Evolutionary conservation across 2,329 filamentous ascomycete species (phyloP).

Genomic region (Anisogramma anomala): DNA sequence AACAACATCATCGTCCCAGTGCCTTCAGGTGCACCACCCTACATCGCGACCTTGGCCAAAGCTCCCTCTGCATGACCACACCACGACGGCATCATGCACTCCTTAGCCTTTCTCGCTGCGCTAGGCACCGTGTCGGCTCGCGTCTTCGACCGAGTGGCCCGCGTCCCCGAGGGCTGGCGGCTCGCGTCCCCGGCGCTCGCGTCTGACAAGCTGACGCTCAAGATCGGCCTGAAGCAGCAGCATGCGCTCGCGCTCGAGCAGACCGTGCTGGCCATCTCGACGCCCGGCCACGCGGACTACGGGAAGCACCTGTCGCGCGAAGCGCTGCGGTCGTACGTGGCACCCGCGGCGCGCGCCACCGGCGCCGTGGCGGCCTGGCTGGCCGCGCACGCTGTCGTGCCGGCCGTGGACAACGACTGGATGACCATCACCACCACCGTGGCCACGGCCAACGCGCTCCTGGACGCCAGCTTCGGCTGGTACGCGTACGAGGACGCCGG

Average conservation of each 20-base stretch:
- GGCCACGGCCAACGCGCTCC: conserved; percentile 39
- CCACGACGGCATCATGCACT: conserved; percentile 14
- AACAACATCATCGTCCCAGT: too few relatives aligned
- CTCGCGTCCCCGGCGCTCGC: conserved; percentile 24
- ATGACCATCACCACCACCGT: conserved; percentile 45
- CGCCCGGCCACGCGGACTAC: conserved; percentile 46
- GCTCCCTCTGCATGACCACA: too few relatives aligned
- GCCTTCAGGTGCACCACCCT: too few relatives aligned
- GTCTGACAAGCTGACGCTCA: conserved; percentile 33
- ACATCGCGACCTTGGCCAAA: too few relatives aligned
- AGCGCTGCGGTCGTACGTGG: conserved; percentile 42
- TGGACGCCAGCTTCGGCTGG: conserved; percentile 45
- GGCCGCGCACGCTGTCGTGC: conserved; percentile 32
- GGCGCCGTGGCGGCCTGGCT: conserved; percentile 45
- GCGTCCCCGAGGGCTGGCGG: conserved; percentile 28
- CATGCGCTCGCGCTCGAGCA: conserved; percentile 42
- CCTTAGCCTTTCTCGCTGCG: conserved; percentile 17
- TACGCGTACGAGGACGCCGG: conserved; percentile 33
- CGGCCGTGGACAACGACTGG: conserved; percentile 45
- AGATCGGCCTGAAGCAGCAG: conserved; percentile 37
- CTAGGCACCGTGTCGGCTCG: conserved; percentile 20
- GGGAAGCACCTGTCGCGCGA: conserved; percentile 51
- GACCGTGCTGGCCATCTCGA: conserved; percentile 48
- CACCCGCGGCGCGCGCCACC: conserved; percentile 36
- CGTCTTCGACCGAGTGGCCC: conserved; percentile 26